Conservation (phyloP, 352 stramenopile genomes). For the Globisporangium iwayamae region DNA sequence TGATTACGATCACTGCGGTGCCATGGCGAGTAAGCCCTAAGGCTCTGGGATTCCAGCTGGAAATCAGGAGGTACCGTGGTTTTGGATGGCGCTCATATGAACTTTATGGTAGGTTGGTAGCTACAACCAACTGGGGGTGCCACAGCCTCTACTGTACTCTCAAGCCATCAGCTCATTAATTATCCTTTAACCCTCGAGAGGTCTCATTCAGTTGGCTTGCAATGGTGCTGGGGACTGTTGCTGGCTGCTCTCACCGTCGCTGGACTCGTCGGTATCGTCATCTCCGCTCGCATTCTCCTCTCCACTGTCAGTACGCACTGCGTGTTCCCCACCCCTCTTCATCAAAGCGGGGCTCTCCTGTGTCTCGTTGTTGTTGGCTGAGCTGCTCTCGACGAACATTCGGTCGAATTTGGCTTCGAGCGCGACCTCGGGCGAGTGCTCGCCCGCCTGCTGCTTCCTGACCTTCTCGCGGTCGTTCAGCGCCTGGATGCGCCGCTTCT, state of each 20-base stretch:
- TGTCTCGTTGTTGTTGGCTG: not conserved
- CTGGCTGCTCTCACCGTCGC: slow-evolving; percentile 3
- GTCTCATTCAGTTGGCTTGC: not conserved
- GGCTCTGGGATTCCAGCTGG: no score
- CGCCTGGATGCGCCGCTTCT: slow-evolving; percentile 21
- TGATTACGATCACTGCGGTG: no score
- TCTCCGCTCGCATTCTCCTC: not conserved
- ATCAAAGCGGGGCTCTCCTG: not conserved
- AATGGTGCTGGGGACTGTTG: not conserved
- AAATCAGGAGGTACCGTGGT: no score
- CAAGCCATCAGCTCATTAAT: not conserved
- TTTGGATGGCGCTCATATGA: no score
- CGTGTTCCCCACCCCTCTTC: not conserved
- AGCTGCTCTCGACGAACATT: slow-evolving; percentile 4
- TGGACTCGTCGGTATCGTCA: not conserved
- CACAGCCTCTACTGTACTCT: no score
- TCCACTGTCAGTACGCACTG: not conserved
- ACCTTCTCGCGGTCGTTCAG: slow-evolving; percentile 20
- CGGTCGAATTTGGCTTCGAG: slow-evolving; percentile 18
- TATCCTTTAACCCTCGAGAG: not conserved
- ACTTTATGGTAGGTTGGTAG: no score
- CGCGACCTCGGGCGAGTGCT: slow-evolving; percentile 3
- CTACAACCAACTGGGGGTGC: no score
- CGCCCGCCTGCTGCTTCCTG: not conserved
- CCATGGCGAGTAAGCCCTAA: no score